These are phyloP conservation scores for Penicillium sp. DNA, from an alignment of 2,329 filamentous ascomycete genomes.

Conservation along the genomic window DNA sequence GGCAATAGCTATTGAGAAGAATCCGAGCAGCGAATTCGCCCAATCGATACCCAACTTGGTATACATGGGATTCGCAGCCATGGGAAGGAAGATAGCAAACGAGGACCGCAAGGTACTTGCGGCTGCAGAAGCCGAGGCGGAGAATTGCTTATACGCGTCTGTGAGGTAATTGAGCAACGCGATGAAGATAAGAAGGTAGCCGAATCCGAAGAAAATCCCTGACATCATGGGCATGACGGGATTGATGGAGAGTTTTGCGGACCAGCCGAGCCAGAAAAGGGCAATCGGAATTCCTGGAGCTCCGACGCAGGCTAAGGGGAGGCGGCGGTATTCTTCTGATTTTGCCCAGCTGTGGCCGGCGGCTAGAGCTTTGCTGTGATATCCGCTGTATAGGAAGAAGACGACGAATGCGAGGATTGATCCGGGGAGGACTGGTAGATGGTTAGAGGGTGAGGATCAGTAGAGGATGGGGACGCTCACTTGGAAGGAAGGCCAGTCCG, in stretches of 20 bases:
- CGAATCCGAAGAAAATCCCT: slow-evolving; percentile 39
- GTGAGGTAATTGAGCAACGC: slow-evolving; percentile 51
- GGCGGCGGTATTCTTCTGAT: slow-evolving; percentile 29
- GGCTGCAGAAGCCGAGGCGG: slow-evolving; percentile 47
- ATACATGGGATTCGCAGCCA: slow-evolving; percentile 43
- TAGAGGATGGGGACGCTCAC: slow-evolving; percentile 3
- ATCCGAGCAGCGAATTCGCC: slow-evolving; percentile 45
- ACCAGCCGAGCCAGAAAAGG: slow-evolving; percentile 39
- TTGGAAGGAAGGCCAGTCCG: slow-evolving; percentile 33
- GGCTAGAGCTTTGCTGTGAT: neutral
- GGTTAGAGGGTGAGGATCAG: neutral
- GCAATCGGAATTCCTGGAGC: slow-evolving; percentile 39
- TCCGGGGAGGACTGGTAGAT: neutral
- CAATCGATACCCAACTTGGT: slow-evolving; percentile 42
- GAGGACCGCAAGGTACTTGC: slow-evolving; percentile 46
- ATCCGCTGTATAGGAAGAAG: neutral
- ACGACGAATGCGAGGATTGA: neutral
- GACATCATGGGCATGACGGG: slow-evolving; percentile 36
- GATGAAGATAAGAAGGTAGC: slow-evolving; percentile 46
- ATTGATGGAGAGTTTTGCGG: slow-evolving; percentile 23
- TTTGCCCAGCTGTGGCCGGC: neutral
- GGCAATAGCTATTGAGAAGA: slow-evolving; percentile 40
- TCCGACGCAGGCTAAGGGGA: slow-evolving; percentile 44
- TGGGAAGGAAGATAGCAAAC: slow-evolving; percentile 47
- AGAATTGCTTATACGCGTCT: slow-evolving; percentile 50